These are phyloP conservation scores for Glycine soja DNA, from an alignment of 306 rosid species.

Conservation along the genomic window DNA sequence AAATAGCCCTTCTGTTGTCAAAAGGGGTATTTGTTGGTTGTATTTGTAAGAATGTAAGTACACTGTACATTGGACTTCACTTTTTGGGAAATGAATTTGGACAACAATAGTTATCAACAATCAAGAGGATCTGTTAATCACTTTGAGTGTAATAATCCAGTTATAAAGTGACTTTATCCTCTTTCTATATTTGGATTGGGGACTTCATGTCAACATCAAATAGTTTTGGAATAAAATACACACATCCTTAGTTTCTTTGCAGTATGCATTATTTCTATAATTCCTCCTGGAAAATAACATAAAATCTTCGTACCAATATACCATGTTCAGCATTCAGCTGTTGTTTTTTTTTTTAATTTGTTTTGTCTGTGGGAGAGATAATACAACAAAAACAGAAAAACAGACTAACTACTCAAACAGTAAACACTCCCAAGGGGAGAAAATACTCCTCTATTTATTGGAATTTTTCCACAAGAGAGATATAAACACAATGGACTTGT, in stretches of 20 bases:
- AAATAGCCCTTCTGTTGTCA: neutral
- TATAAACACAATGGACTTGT: too few relatives aligned
- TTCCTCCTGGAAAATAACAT: neutral
- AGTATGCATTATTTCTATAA: neutral
- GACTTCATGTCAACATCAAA: constrained; percentile 6
- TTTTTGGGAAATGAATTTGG: neutral
- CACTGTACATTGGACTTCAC: neutral
- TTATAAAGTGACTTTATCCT: constrained; percentile 24
- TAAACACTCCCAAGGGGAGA: too few relatives aligned
- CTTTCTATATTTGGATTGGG: constrained; percentile 9
- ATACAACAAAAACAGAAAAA: too few relatives aligned
- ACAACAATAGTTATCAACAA: neutral
- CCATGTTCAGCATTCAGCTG: too few relatives aligned
- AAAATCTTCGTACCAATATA: neutral
- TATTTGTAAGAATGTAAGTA: constrained; percentile 4
- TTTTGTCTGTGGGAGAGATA: too few relatives aligned
- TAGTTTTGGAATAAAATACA: constrained; percentile 6
- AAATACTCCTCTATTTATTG: too few relatives aligned
- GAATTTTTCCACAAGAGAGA: too few relatives aligned
- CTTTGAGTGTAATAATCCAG: constrained; percentile 9
- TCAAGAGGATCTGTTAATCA: neutral
- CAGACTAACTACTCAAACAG: too few relatives aligned
- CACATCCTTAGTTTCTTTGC: neutral
- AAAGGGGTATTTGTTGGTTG: constrained; percentile 4
- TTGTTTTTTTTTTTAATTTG: too few relatives aligned